phyloP scores from a whole-genome alignment of 176 grass and related monocot species.

The Oryza meridionalis region DNA sequence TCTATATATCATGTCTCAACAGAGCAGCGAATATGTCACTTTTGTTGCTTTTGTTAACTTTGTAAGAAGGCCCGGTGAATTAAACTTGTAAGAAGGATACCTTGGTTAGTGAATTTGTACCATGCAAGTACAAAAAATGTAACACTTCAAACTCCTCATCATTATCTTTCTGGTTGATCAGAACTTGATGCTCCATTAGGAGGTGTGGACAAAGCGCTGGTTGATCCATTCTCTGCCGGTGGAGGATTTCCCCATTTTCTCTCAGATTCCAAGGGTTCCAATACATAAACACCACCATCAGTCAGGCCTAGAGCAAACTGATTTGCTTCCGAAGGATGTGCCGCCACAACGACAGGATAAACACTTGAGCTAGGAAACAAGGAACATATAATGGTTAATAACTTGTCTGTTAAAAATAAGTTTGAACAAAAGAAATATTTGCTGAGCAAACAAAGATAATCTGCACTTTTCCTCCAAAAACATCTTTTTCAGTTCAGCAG shows the following conservation, averaged over 20 bases:
- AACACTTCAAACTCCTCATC: conserved; percentile 32
- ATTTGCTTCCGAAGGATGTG: conserved; percentile 87
- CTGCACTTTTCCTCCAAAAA: not conserved
- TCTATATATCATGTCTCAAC: not conserved
- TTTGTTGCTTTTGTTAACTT: not conserved
- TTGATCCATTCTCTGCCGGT: conserved; percentile 82
- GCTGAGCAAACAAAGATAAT: not conserved
- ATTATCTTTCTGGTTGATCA: conserved; percentile 76
- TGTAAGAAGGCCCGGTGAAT: not conserved
- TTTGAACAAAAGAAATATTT: conserved; percentile 20
- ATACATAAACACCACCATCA: conserved; percentile 80
- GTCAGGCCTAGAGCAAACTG: conserved; percentile 91
- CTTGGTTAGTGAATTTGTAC: conserved; percentile 68
- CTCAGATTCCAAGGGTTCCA: conserved; percentile 92
- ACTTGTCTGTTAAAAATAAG: not conserved
- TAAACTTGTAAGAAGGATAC: conserved; percentile 35
- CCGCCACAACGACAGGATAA: conserved; percentile 89
- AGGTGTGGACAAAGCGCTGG: conserved; percentile 67
- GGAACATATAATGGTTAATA: conserved; percentile 1
- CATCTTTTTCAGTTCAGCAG: conserved; percentile 11
- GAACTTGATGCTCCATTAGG: conserved; percentile 76
- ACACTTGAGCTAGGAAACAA: conserved; percentile 65
- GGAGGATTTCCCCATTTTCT: conserved; percentile 92
- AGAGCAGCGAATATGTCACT: not conserved
- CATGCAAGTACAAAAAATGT: conserved; percentile 42